Evolutionary conservation across 495 filamentous ascomycete genomes (phyloP).

Genomic region (Aspergillus ostianus): DNA sequence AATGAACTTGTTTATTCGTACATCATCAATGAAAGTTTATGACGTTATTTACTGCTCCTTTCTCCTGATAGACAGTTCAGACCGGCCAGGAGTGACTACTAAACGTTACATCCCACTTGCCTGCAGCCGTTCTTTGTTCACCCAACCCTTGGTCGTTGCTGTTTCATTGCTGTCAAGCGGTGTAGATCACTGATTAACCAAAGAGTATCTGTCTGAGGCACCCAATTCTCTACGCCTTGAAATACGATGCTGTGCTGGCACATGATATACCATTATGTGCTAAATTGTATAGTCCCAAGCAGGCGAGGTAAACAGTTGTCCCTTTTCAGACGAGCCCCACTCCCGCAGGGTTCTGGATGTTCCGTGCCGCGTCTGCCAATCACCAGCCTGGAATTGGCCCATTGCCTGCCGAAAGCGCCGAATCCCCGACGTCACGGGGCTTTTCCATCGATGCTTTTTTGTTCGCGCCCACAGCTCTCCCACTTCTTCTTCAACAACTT

Average conservation of each 20-base stretch:
- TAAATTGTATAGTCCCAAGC: too few relatives aligned
- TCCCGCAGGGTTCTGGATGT: slow-evolving; percentile 17
- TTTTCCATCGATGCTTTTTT: slow-evolving; percentile 14
- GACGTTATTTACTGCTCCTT: neutral
- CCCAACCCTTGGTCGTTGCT: too few relatives aligned
- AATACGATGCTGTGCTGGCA: too few relatives aligned
- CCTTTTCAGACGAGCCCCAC: slow-evolving; percentile 16
- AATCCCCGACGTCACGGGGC: slow-evolving; percentile 35
- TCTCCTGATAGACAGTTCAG: too few relatives aligned
- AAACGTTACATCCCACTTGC: too few relatives aligned
- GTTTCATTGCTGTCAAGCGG: too few relatives aligned
- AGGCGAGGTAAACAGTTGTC: slow-evolving; percentile 18
- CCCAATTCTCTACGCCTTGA: too few relatives aligned
- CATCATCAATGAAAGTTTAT: slow-evolving; percentile 1
- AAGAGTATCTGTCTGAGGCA: too few relatives aligned
- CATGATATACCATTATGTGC: too few relatives aligned
- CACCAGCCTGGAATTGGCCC: slow-evolving; percentile 19
- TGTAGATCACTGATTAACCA: too few relatives aligned
- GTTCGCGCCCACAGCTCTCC: slow-evolving; percentile 10
- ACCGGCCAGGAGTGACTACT: too few relatives aligned
- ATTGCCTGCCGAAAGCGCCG: slow-evolving; percentile 36
- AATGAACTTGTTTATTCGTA: slow-evolving; percentile 13
- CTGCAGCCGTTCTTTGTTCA: too few relatives aligned
- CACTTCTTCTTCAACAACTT: neutral
- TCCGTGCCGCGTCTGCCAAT: slow-evolving; percentile 33